phyloP scores from a whole-genome alignment of 495 filamentous ascomycete species.

The Aspergillus diversus region DNA sequence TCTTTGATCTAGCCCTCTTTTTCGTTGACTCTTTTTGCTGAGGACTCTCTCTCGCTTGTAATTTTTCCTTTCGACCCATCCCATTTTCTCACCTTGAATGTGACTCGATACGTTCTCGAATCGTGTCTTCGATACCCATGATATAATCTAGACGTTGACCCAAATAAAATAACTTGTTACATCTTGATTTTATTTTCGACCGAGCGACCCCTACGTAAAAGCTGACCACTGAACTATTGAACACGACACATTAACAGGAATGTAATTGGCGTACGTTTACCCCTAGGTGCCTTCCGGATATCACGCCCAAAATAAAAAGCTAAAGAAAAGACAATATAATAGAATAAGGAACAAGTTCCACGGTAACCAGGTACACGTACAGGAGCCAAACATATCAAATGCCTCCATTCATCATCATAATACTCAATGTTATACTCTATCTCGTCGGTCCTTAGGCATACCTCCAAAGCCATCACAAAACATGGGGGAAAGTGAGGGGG shows the following conservation, averaged over 20 bases:
- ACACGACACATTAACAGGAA: too few relatives aligned
- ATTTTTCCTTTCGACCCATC: not conserved
- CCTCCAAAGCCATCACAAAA: not conserved
- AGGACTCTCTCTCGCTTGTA: too few relatives aligned
- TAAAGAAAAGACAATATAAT: not conserved
- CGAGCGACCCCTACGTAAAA: not conserved
- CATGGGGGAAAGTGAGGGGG: not conserved
- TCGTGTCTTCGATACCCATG: not conserved
- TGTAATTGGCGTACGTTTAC: too few relatives aligned
- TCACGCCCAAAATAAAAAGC: too few relatives aligned
- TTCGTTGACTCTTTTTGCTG: not conserved
- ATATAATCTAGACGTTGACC: not conserved
- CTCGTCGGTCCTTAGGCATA: not conserved
- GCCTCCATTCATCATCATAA: not conserved
- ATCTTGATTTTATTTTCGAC: not conserved
- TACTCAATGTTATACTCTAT: not conserved
- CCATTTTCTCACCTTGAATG: not conserved
- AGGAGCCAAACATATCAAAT: not conserved
- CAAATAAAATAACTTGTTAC: not conserved
- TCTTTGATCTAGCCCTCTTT: not conserved
- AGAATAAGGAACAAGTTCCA: not conserved
- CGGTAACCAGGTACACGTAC: not conserved
- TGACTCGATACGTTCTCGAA: not conserved
- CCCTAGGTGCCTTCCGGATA: too few relatives aligned
- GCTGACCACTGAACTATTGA: too few relatives aligned